Conservation (phyloP, 192 early-diverging fungal species). For the Coemansia sp. region DNA sequence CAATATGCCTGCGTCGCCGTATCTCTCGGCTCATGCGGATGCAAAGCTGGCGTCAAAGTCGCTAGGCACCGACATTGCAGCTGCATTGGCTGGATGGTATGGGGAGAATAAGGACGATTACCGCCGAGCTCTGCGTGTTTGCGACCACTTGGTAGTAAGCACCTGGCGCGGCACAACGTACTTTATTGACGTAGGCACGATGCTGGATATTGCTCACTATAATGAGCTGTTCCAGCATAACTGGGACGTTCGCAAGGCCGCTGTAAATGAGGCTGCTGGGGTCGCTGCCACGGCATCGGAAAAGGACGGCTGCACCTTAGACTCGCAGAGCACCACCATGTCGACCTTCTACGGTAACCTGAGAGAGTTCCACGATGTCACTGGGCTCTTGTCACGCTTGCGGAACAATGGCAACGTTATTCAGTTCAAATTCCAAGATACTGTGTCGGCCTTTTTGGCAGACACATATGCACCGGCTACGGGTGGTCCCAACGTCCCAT, state of each 20-base stretch:
- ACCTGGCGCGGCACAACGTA: conserved; percentile 51
- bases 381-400: conserved; percentile 41
- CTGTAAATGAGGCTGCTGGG: conserved; percentile 13
- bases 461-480: conserved; percentile 51
- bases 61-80: conserved; percentile 19
- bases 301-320: conserved; percentile 17
- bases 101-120: conserved; percentile 44
- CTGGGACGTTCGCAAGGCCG: conserved; percentile 25
- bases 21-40: not conserved
- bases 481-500: conserved; percentile 53
- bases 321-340: conserved; percentile 15
- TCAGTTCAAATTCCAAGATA: conserved; percentile 55
- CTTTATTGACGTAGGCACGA: conserved; percentile 47
- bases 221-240: conserved; percentile 37
- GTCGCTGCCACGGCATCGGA: conserved; percentile 16
- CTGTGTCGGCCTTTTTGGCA: conserved; percentile 49
- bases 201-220: conserved; percentile 49
- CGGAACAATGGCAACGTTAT: conserved; percentile 48
- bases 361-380: conserved; percentile 37
- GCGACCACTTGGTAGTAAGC: conserved; percentile 50
- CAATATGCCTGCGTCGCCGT: conserved; percentile 2
- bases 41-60: not conserved
- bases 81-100: conserved; percentile 49
- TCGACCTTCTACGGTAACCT: conserved; percentile 28
- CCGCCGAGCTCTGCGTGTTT: conserved; percentile 28